phyloP scores from a whole-genome alignment of 2,329 filamentous ascomycete species.

The Zymoseptoria ardabiliae region DNA sequence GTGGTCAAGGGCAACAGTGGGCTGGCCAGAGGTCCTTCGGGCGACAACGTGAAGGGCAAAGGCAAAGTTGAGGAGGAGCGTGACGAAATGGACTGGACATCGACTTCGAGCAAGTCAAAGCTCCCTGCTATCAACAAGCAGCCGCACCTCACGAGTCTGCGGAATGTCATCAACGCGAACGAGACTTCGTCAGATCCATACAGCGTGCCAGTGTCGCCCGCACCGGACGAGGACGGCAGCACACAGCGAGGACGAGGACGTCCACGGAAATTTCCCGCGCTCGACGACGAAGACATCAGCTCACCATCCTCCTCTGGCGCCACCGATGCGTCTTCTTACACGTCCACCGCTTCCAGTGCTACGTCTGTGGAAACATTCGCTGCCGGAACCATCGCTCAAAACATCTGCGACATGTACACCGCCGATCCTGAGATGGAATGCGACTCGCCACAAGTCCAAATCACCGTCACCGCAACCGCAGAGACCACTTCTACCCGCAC shows the following conservation, averaged over 20 bases:
- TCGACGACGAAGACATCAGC: constrained; percentile 9
- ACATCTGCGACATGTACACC: constrained; percentile 27
- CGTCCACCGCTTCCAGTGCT: constrained; percentile 24
- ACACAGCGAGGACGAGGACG: constrained; percentile 19
- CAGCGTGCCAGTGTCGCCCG: constrained; percentile 19
- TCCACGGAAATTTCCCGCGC: constrained; percentile 15
- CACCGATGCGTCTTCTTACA: constrained; percentile 16
- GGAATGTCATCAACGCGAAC: constrained; percentile 22
- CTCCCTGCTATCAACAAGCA: constrained; percentile 21
- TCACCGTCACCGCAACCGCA: constrained; percentile 5
- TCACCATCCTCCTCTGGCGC: constrained; percentile 18
- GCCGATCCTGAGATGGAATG: constrained; percentile 12
- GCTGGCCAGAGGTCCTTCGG: background rate
- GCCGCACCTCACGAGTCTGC: constrained; percentile 21
- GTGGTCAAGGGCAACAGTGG: background rate
- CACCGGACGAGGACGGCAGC: constrained; percentile 6
- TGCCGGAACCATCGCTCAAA: constrained; percentile 23
- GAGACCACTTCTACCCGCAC: constrained; percentile 2
- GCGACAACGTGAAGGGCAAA: background rate
- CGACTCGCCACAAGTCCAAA: background rate
- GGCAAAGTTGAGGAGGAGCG: background rate
- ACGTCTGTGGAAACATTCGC: constrained; percentile 24
- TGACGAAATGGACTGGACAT: background rate
- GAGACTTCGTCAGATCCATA: constrained; percentile 17
- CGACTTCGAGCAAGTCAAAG: constrained; percentile 9